A percentile compares a stretch with the other conserved stretches of the same genome.
These are phyloP conservation scores for Polytrichum commune DNA, from an alignment of 225 moss, liverwort and hornwort species.

Conservation along the genomic window DNA sequence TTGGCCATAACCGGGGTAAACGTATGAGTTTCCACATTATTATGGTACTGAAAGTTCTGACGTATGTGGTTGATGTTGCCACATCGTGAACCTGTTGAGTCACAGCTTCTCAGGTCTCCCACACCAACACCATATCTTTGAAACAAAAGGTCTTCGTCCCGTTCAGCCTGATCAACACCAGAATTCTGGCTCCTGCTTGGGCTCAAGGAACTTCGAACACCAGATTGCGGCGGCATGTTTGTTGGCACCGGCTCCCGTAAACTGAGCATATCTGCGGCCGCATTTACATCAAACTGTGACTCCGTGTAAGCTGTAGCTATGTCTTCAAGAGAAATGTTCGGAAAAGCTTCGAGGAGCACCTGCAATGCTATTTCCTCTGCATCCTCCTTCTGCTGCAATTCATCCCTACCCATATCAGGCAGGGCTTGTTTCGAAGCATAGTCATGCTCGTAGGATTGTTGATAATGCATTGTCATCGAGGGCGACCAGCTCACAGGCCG, in stretches of 20 bases:
- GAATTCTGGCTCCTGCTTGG: neutral
- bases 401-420: neutral
- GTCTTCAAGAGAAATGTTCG: constrained; percentile 23
- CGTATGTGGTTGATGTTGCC: neutral
- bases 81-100: neutral
- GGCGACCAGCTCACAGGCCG: constrained; percentile 3
- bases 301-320: constrained; percentile 40
- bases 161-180: neutral
- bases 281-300: constrained; percentile 38
- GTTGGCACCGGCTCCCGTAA: neutral
- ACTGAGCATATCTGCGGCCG: constrained; percentile 41
- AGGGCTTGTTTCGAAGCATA: neutral
- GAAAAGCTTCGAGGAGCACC: constrained; percentile 42
- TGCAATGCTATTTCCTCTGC: constrained; percentile 27
- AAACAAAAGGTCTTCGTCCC: constrained; percentile 12
- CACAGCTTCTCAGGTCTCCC: neutral
- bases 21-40: too few relatives aligned
- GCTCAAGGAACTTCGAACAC: neutral
- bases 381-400: constrained; percentile 5
- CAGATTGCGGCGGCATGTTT: neutral
- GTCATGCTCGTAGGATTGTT: constrained; percentile 11
- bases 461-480: constrained; percentile 8
- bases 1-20: too few relatives aligned
- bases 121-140: constrained; percentile 17
- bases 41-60: neutral